Evolutionary conservation across 805 yeast species (phyloP), one percentile per base, ranked within the genome.

Genomic region (Saturnispora sekii): DNA sequence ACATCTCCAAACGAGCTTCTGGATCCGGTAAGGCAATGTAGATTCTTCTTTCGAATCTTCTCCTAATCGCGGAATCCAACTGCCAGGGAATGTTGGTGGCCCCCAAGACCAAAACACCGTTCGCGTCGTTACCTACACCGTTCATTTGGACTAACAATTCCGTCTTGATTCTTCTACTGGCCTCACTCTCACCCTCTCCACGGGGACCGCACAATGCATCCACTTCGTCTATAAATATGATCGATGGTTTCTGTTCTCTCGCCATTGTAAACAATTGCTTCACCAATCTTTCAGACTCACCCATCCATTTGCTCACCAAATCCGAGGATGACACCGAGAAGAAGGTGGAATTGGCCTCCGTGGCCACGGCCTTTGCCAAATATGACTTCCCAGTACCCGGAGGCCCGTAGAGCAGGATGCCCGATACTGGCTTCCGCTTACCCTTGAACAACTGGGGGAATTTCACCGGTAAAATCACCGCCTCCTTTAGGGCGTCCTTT

Each of bases 31-130:
- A 70, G 3, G 98, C 83, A 50, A 93, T 93, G 61, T 93, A 93
- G 48, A 93, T 93, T 66, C 98, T 79, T 54, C 84, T 79, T 63
- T 93, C 98, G 57, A 93, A 93, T 64, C 98, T 81, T 67, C 99
- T 81, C 64, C 98, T 77, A 40, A 93, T 86, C 7, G 98, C 99
- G 38, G 97, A 87, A 64, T 93, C 98, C 53, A 93, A 71, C 67
- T 90, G 97, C 98, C 98, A 93, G 15, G 98, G 98, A 49, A 93
- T 93, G 63, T 93, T 93, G 7, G 98, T 93, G 2, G 98, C 98
- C 28, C 98, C 98, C 43, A 93, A 70, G 0, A 93, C 97, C 32
- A 93, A 69, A 2, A 93, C 97, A 8, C 98, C 98, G 40, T 74
- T 73, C 1, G 96, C 69, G 60, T 93, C 97, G 60, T 87, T 89